Conservation (phyloP, 495 filamentous ascomycete genomes). For the Neurospora sublineolata region DNA sequence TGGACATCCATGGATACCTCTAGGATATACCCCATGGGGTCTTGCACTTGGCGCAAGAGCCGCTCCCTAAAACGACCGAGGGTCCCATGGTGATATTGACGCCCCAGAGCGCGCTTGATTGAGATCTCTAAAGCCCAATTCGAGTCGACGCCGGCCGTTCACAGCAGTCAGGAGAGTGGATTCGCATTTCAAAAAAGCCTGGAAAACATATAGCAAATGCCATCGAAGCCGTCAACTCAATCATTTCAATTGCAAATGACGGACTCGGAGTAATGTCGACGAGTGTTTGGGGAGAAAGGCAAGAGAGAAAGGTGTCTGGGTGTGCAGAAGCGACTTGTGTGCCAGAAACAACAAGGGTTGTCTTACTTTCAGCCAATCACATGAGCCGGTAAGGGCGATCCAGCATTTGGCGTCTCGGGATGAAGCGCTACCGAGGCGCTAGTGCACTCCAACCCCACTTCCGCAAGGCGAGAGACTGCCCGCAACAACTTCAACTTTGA, state of each 20-base stretch:
- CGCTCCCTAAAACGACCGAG: background rate
- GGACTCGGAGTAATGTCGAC: background rate
- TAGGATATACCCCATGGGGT: conserved; percentile 8
- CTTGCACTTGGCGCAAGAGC: conserved; percentile 1
- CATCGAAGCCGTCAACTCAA: background rate
- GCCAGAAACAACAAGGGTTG: conserved; percentile 16
- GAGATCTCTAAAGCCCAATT: background rate
- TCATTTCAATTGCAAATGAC: background rate
- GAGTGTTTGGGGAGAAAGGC: background rate
- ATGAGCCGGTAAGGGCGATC: conserved; percentile 13
- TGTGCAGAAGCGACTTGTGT: conserved; percentile 17
- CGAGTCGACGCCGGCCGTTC: background rate
- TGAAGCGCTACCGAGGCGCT: conserved; percentile 25
- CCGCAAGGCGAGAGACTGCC: background rate
- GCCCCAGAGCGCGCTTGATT: background rate
- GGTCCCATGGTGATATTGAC: background rate
- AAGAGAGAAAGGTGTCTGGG: too few species aligned
- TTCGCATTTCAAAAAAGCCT: background rate
- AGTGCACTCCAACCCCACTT: conserved; percentile 4
- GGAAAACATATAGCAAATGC: background rate
- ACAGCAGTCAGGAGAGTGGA: background rate
- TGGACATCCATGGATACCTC: background rate
- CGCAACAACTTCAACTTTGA: background rate
- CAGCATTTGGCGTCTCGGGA: conserved; percentile 23
- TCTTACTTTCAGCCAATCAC: conserved; percentile 16